These are phyloP conservation scores for Phytophthora europaea DNA, from an alignment of 352 stramenopile species.

Conservation along the genomic window DNA sequence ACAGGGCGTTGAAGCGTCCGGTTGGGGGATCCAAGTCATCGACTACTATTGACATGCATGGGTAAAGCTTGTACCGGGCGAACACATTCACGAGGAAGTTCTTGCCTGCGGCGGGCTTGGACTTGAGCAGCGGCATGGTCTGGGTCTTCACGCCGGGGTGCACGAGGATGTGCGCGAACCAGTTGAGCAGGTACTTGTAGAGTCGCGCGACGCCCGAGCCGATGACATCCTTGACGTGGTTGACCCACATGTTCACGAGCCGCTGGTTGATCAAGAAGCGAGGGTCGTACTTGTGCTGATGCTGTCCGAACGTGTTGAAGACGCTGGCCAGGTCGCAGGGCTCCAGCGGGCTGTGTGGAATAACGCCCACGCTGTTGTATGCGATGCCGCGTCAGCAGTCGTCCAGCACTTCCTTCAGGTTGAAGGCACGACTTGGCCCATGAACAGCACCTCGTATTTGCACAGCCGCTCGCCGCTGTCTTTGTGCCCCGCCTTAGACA, in stretches of 20 bases:
- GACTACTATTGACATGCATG: background rate
- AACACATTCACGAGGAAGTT: background rate
- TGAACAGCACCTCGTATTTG: too few species aligned
- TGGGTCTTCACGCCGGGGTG: background rate
- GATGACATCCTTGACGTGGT: background rate
- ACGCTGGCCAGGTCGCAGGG: background rate
- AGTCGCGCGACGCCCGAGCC: background rate
- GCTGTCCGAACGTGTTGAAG: background rate
- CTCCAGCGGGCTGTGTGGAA: background rate
- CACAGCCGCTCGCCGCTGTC: too few species aligned
- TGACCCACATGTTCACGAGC: background rate
- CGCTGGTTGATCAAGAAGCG: background rate
- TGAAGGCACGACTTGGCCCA: too few species aligned
- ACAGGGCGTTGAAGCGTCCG: background rate
- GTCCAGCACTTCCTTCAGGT: background rate
- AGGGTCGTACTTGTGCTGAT: background rate
- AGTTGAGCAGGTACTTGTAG: background rate
- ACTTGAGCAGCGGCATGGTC: background rate
- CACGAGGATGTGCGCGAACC: background rate
- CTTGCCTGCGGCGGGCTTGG: background rate
- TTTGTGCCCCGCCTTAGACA: too few species aligned
- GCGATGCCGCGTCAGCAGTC: too few species aligned
- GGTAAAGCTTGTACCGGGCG: background rate
- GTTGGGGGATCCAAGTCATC: background rate
- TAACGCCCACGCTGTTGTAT: background rate